phyloP scores from a whole-genome alignment of 2,329 filamentous ascomycete genomes.

The Cephalotrichum gorgonifer region DNA sequence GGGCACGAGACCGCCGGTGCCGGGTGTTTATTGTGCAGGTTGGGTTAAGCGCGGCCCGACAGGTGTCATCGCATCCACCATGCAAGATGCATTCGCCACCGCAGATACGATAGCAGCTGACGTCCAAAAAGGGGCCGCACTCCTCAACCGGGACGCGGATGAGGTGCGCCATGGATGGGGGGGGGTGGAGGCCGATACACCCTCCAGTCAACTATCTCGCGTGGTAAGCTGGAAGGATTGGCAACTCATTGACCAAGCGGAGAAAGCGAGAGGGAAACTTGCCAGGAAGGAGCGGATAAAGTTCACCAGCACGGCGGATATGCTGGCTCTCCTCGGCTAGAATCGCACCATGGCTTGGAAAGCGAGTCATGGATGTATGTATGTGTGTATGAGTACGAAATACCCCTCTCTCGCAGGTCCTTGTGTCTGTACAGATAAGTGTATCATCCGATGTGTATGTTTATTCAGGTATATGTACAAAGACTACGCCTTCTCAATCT shows the following conservation, averaged over 20 bases:
- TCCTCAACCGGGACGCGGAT: constrained; percentile 19
- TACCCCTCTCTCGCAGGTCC: not conserved
- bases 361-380: not conserved
- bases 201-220: constrained; percentile 39
- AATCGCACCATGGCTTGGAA: not conserved
- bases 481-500: constrained; percentile 15
- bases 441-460: constrained; percentile 11
- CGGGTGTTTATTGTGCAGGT: constrained; percentile 82
- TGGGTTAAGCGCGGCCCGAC: constrained; percentile 96
- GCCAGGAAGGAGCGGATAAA: constrained; percentile 73
- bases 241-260: constrained; percentile 69
- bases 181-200: constrained; percentile 52
- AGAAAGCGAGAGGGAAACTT: constrained; percentile 53
- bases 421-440: too few relatives aligned
- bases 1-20: constrained; percentile 31
- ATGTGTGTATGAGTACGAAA: not conserved
- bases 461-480: constrained; percentile 10
- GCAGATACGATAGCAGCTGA: constrained; percentile 77
- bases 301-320: constrained; percentile 45
- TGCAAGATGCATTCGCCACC: constrained; percentile 87
- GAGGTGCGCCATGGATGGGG: constrained; percentile 55
- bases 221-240: constrained; percentile 78
- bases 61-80: constrained; percentile 90
- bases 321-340: constrained; percentile 42
- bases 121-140: constrained; percentile 41